Conservation (phyloP, 495 filamentous ascomycete species). For the Annulohypoxylon bovei region DNA sequence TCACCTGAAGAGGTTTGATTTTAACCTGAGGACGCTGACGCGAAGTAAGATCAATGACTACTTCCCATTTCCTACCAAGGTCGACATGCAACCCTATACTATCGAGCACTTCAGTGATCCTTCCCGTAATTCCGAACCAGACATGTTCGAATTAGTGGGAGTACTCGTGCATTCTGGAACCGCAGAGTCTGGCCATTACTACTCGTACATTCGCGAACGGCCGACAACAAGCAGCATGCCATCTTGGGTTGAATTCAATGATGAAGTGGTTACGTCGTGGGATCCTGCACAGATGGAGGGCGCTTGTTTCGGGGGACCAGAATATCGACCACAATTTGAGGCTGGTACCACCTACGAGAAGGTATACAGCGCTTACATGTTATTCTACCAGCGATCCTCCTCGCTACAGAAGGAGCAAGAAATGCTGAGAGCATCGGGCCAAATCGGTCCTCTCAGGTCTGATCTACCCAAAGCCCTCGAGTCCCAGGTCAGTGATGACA, state of each 20-base stretch:
- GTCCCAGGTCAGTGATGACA: constrained; percentile 73
- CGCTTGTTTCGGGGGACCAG: constrained; percentile 82
- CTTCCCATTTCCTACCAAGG: constrained; percentile 83
- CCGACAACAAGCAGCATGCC: constrained; percentile 61
- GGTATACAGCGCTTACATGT: constrained; percentile 91
- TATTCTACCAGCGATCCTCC: constrained; percentile 91
- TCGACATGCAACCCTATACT: constrained; percentile 93
- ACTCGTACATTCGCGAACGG: constrained; percentile 89
- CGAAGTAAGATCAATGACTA: constrained; percentile 95
- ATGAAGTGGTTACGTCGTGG: constrained; percentile 80
- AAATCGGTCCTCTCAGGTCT: constrained; percentile 63
- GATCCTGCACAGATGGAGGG: constrained; percentile 76
- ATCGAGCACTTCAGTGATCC: constrained; percentile 82
- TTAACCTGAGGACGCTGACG: constrained; percentile 83
- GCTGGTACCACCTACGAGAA: constrained; percentile 66
- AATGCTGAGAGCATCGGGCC: constrained; percentile 42
- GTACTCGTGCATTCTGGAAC: constrained; percentile 92
- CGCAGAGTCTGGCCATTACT: constrained; percentile 96
- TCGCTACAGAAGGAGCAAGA: constrained; percentile 64
- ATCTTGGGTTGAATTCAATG: constrained; percentile 93
- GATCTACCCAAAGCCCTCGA: constrained; percentile 64
- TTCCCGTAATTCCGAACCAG: constrained; percentile 59
- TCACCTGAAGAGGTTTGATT: constrained; percentile 96
- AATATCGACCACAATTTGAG: constrained; percentile 59
- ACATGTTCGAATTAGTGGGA: constrained; percentile 91